Conservation (phyloP, 306 rosid species). For the Gynostemma pentaphyllum region DNA sequence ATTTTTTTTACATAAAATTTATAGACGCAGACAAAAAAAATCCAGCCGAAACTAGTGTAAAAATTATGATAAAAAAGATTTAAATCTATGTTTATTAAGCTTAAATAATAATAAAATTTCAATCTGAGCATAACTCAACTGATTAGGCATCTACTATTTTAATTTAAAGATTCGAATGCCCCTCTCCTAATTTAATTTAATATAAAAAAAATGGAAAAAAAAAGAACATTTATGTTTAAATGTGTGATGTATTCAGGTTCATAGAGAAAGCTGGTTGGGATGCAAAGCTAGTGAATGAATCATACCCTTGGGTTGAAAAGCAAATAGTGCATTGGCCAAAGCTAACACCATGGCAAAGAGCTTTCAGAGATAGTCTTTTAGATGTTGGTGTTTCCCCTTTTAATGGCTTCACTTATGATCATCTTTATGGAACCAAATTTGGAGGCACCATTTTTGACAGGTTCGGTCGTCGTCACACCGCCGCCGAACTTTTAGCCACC, state of each 20-base stretch:
- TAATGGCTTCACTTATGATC: conserved; percentile 94
- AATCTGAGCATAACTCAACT: too few relatives aligned
- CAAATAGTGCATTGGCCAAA: conserved; percentile 70
- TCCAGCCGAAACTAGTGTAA: too few relatives aligned
- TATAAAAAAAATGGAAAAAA: background rate
- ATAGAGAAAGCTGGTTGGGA: conserved; percentile 66
- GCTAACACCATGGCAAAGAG: conserved; percentile 46
- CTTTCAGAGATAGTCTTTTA: conserved; percentile 63
- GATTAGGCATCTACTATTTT: too few relatives aligned
- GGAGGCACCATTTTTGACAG: conserved; percentile 91
- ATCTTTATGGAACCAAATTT: conserved; percentile 74
- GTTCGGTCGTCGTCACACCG: conserved; percentile 72
- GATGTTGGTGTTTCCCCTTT: conserved; percentile 67
- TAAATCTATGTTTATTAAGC: too few relatives aligned
- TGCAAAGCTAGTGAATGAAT: conserved; percentile 51
- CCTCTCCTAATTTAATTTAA: too few relatives aligned
- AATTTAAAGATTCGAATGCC: too few relatives aligned
- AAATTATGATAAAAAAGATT: too few relatives aligned
- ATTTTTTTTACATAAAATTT: too few relatives aligned
- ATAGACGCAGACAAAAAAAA: too few relatives aligned
- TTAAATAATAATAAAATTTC: too few relatives aligned
- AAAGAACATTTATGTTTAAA: background rate
- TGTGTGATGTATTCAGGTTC: conserved; percentile 38
- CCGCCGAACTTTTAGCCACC: conserved; percentile 70
- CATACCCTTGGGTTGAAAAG: conserved; percentile 78